Base-by-base conservation (phyloP, 2,329 filamentous ascomycete species). In the Paecilomyces niveus region DNA sequence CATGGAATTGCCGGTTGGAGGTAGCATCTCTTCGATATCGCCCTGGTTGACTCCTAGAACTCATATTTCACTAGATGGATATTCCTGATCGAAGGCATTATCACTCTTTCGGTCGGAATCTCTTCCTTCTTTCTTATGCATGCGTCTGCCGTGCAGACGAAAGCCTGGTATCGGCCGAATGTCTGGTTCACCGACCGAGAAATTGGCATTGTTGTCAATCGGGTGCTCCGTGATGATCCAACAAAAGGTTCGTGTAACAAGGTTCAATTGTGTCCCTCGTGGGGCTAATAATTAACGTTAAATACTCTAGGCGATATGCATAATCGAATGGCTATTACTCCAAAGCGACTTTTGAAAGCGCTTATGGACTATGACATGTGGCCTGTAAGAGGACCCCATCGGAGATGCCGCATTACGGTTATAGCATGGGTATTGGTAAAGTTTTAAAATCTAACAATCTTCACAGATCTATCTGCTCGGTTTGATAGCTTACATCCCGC, bases 161-260 rank as follows among this genome's bases (percentile, higher is more conserved):
- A 76, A 15, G 79, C 77, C 57, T 83, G 80, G 80, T 82, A 84
- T 62, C 75, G 81, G 2, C 77, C 76, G 24, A 78, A 80, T 1
- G 79, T 82, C 0, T 88, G 85, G 85, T 88, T 87, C 67, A 81
- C 66, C 2, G 81, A 85, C 52, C 79, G 80, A 15, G 84, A 87
- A 62, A 81, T 85, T 59, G 75, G 74, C 24, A 86, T 87, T 58
- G 78, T 87, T 2, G 82, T 87, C 49, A 87, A 86, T 63, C 76
- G 79, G 2, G 68, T 81, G 3, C 70, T 86, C 0, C 80, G 85
- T 1, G 85, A 88, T 52, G 85, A 86, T 62, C 83, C 83, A 2
- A 77, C 78, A 24, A 83, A 85, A 65, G 81, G 81, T 57, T 45
- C 54, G 10, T 54, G 51, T 1, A 39, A 55, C 39, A 53, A 51